Evolutionary conservation across 2,329 filamentous ascomycete genomes (phyloP), one percentile per base, ranked within the genome.

Genomic region (Pestalotiopsis fici): DNA sequence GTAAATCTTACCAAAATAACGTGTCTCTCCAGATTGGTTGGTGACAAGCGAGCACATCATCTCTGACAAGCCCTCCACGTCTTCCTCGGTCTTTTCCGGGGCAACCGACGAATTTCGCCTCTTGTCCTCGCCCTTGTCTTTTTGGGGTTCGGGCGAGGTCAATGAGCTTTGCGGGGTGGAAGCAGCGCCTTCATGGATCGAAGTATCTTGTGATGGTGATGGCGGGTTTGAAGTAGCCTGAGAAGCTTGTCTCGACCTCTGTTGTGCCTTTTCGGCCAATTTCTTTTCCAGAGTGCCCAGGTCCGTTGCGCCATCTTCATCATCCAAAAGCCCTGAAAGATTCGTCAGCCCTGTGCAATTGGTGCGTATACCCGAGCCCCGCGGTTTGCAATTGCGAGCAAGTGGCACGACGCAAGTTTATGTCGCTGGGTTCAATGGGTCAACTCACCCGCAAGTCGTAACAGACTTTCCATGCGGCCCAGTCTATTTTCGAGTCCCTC

Each of bases 11-110:
- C 94, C 96, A 73, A 98, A 97, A 77, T 97, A 99, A 80, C 96
- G 88, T 7, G 95, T 98, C 83, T 99, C 96, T 65, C 96, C 96
- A 70, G 90, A 92, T 73, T 95, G 94, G 77, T 97, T 98, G 1
- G 95, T 98, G 35, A 99, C 95, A 37, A 99, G 83, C 2, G 95
- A 98, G 80, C 95, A 98, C 96, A 99, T 98, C 92, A 98, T 96
- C 81, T 99, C 96, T 1, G 95, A 97, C 67, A 99, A 81, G 1
- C 90, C 91, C 78, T 97, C 95, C 1, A 97, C 93, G 74, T 97
- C 92, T 72, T 89, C 87, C 15, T 82, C 83, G 71, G 82, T 84
- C 65, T 83, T 86, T 12, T 78, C 78, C 9, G 78, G 68, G 11
- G 78, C 76, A 4, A 81, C 78, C 2, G 84, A 85, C 62, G 76